A percentile compares a stretch with the other conserved stretches of the same genome.
Evolutionary conservation across 179 eudicot species (phyloP).

Genomic region (Patellifolia procumbens): DNA sequence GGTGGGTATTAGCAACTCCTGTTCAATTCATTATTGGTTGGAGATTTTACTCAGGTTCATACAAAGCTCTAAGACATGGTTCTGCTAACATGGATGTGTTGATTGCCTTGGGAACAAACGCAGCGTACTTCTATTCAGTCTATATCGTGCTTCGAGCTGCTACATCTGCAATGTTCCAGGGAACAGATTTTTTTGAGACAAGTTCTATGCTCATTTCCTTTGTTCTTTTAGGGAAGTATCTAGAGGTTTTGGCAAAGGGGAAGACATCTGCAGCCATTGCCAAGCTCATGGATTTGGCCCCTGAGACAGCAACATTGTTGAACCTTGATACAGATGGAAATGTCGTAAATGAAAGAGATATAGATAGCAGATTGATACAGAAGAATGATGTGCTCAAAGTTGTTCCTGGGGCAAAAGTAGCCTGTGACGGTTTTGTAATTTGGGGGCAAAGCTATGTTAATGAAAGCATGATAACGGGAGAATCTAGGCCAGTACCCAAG

Average conservation of each 20-base stretch:
- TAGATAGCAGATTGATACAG: constrained; percentile 79
- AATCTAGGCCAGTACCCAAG: constrained; percentile 79
- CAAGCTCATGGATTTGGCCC: constrained; percentile 92
- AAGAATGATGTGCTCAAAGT: constrained; percentile 76
- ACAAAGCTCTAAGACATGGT: constrained; percentile 70
- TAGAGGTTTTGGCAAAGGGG: constrained; percentile 89
- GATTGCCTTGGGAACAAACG: constrained; percentile 89
- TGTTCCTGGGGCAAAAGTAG: constrained; percentile 86
- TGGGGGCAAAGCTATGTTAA: constrained; percentile 95
- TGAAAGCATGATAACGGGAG: constrained; percentile 98
- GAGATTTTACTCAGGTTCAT: constrained; percentile 77
- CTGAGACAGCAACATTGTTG: constrained; percentile 73
- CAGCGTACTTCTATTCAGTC: constrained; percentile 92
- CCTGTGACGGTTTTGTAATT: constrained; percentile 83
- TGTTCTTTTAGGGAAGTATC: constrained; percentile 89
- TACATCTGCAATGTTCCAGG: constrained; percentile 52
- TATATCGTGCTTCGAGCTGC: constrained; percentile 80
- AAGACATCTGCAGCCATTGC: constrained; percentile 97
- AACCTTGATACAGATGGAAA: constrained; percentile 58
- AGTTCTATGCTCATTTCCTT: constrained; percentile 93
- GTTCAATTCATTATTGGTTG: constrained; percentile 90
- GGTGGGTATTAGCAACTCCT: constrained; percentile 85
- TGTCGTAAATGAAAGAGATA: constrained; percentile 67
- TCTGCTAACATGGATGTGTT: constrained; percentile 98
- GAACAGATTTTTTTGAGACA: constrained; percentile 91